Evolutionary conservation across 2,329 filamentous ascomycete genomes (phyloP), one percentile per base, ranked within the genome.

Genomic region (Paecilomyces dactylethromorphus): DNA sequence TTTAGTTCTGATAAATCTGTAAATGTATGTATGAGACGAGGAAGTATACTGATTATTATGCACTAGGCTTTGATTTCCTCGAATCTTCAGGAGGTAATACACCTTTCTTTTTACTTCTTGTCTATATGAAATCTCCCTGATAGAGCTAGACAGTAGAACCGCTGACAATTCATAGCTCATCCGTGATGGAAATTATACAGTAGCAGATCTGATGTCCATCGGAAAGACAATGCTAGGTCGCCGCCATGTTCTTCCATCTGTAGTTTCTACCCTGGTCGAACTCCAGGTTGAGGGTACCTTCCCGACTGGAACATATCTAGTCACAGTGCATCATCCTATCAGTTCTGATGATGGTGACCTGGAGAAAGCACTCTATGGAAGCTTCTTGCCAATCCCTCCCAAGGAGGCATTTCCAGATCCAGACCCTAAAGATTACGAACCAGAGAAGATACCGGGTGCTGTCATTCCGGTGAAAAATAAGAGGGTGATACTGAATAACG

Each of bases 211-310:
- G 71, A 97, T 97, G 92, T 81, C 86, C 61, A 84, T 96, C 63
- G 93, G 93, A 66, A 87, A 90, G 67, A 93, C 90, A 57, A 92
- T 97, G 87, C 89, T 97, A 2, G 93, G 93, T 63, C 89, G 93
- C 10, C 89, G 93, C 33, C 93, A 97, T 75, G 93, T 97, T 60
- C 81, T 91, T 51, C 92, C 93, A 22, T 87, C 88, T 11, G 93
- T 97, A 24, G 84, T 88, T 60, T 82, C 84, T 50, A 92, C 90
- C 2, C 84, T 97, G 51, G 82, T 85, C 59, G 89, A 96, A 77
- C 84, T 97, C 66, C 91, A 95, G 81, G 90, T 97, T 64, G 93
- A 97, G 76, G 93, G 93, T 60, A 97, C 92, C 1, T 97, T 97
- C 71, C 88, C 86, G 29, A 88, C 85, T 6, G 93, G 93, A 57